A percentile compares a stretch with the other conserved stretches of the same genome.
Evolutionary conservation across 495 filamentous ascomycete genomes (phyloP).

Genomic region (Aspergillus biplanus): DNA sequence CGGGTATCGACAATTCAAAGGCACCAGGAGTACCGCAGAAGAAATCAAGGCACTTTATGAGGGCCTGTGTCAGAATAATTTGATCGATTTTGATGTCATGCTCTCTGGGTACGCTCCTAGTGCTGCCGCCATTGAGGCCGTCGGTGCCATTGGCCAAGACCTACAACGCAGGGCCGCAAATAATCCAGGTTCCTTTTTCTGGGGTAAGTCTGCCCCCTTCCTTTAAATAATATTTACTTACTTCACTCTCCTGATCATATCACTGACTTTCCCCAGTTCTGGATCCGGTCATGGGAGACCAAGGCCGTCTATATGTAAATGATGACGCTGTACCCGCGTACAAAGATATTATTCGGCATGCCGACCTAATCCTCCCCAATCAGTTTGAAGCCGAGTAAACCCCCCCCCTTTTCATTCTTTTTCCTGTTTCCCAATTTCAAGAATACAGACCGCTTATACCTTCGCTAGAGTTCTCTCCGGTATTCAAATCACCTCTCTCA

Average conservation of each 20-base stretch:
- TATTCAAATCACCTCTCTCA: conserved; percentile 75
- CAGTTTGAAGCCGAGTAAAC: conserved; percentile 95
- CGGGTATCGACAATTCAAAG: conserved; percentile 84
- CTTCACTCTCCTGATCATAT: conserved; percentile 1
- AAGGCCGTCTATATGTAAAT: conserved; percentile 86
- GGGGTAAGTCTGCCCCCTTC: conserved; percentile 57
- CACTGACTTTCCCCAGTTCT: conserved; percentile 57
- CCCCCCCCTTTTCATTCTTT: conserved; percentile 12
- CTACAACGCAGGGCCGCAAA: conserved; percentile 66
- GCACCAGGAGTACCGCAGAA: conserved; percentile 74
- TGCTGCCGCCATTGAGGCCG: conserved; percentile 77
- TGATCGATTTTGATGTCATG: conserved; percentile 88
- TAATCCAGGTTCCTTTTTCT: conserved; percentile 83
- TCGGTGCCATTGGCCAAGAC: conserved; percentile 81
- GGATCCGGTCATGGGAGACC: conserved; percentile 98
- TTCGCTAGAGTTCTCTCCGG: conserved; percentile 72
- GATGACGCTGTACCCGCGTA: conserved; percentile 92
- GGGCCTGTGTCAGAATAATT: conserved; percentile 78
- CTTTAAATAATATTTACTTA: conserved; percentile 4
- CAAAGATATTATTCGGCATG: conserved; percentile 72
- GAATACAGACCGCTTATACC: conserved; percentile 4
- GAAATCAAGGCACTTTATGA: conserved; percentile 86
- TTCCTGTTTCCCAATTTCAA: neutral
- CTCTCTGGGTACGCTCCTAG: conserved; percentile 91
- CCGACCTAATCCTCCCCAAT: conserved; percentile 92